Evolutionary conservation across 108 stramenopile genomes (phyloP), one percentile per base, ranked within the genome.

Genomic region (Discostella pseudostelligera): DNA sequence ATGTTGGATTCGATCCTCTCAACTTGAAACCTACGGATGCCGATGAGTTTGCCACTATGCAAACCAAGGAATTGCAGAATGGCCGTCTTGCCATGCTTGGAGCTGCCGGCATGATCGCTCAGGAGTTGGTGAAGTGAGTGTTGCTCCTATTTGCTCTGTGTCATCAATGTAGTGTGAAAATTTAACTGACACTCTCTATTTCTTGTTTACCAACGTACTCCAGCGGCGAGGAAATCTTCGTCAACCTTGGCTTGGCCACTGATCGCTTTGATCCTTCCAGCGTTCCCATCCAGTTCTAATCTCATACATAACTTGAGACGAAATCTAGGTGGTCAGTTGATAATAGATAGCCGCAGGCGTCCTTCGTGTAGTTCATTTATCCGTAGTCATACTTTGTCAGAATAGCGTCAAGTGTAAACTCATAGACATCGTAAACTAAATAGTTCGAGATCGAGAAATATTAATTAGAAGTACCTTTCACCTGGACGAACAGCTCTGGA

Each of bases 31-130:
- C 90, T 3, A 49, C 26, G n/a, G 84, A 86, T 45, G 56, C 87
- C 1, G 70, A 62, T 40, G 89, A 57, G n/a, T 87, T 86, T 58
- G 53, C 46, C n/a, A 54, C 36, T 22, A 84, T 92, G 76, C 84
- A 85, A 54, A 91, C 89, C 51, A 87, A 84, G 76, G 93, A 95
- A 77, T 69, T 95, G 20, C 88, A 90, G 67, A 89, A 95, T 65
- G 90, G 93, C 28, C 86, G 91, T 45, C 82, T 95, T 48, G 94
- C 94, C 37, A 88, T 89, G 90, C 75, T 92, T 55, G 90, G 74
- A 50, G 78, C 65, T 56, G 76, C 76, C 9, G 90, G 90, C 61
- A 82, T 92, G 57, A 68, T 78, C 46, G 75, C 74, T 10, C 92
- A 93, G 71, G 92, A 93, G 74, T 81, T 88, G 40, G 79, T 85